Evolutionary conservation across 345 rosid species (phyloP), one percentile per base, ranked within the genome.

Genomic region (Dipteronia sinensis): DNA sequence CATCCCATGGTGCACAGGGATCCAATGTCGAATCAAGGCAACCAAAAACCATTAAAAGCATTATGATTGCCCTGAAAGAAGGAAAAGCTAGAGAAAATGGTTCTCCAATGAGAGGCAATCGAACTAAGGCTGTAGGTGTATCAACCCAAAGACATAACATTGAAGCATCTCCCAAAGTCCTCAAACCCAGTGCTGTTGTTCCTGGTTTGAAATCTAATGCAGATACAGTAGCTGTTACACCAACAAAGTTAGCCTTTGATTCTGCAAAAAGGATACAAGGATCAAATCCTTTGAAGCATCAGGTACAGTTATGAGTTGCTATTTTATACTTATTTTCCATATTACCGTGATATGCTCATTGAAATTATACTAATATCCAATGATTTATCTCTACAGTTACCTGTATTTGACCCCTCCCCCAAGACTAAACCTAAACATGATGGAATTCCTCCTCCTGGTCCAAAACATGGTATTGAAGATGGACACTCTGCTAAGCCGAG

Each of bases 51-150:
- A 94, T 94, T 59, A 92, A 85, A 84, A 86, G 82, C 82, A 92
- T 94, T 67, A 92, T 96, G 97, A 91, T 89, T 90, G 91, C 98
- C 78, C 79, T 96, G 79, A 96, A 91, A 88, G 99, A 94, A 89
- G 99, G 94, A 67, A 91, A 91, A 85, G 85, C 83, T 71, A 88
- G 97, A 86, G 98, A 94, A 82, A 96, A 86, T 81, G 87, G 88
- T 81, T 96, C 97, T 46, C 97, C 97, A 8, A 79, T 89, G 92
- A 89, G 97, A 88, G 86, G 91, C 75, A 88, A 77, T 70, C 87
- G 92, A 47, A 58, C 79, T 15, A 93, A 89, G 89, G 56, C 84
- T 55, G 85, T 76, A 71, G 83, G 82, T 85, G 68, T 81, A 69
- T 65, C 87, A 11, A 81, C 77, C 75, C 98, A 82, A 80, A 89